Conservation (phyloP, 2,329 filamentous ascomycete genomes). For the Fusarium sp. region DNA sequence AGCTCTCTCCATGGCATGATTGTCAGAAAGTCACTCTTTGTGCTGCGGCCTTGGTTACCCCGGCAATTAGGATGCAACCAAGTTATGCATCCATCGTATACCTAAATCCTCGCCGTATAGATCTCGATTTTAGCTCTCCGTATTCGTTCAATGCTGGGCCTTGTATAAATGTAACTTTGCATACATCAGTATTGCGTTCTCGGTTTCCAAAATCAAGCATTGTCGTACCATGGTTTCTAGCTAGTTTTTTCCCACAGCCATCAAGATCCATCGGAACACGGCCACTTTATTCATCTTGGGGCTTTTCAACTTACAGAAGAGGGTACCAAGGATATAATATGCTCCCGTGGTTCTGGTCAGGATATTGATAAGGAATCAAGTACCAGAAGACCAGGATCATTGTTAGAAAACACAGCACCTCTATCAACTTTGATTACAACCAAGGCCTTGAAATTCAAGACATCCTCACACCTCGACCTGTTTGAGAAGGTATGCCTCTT, state of each 20-base stretch:
- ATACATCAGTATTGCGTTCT: not conserved
- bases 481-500: not conserved
- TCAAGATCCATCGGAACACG: not conserved
- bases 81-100: not conserved
- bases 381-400: not conserved
- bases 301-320: not conserved
- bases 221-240: not conserved
- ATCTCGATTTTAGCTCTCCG: not conserved
- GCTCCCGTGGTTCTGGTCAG: not conserved
- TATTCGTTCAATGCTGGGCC: not conserved
- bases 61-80: not conserved
- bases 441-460: not conserved
- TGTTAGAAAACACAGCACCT: not conserved
- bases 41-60: not conserved
- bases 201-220: not conserved
- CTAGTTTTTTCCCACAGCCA: not conserved
- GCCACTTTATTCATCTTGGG: not conserved
- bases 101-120: not conserved
- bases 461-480: too few species aligned
- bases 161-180: not conserved
- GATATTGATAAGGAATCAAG: not conserved
- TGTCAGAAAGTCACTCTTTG: not conserved
- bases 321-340: not conserved
- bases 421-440: not conserved
- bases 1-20: not conserved